Conservation (phyloP, 2,329 filamentous ascomycete genomes). For the Aspergillus calidoustus region DNA sequence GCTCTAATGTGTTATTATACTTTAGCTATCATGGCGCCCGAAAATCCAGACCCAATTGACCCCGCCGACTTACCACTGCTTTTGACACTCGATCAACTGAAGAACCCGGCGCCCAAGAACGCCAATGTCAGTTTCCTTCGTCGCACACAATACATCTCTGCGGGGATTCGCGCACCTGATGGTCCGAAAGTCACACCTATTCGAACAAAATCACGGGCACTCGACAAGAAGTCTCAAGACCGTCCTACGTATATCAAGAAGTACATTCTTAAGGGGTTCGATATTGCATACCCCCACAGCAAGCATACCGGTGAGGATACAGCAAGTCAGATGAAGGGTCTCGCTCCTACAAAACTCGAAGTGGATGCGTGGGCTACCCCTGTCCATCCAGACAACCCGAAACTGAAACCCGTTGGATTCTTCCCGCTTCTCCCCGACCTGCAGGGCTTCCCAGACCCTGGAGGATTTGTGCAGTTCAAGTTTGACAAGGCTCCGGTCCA, state of each 20-base stretch:
- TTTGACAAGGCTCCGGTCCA: conserved; percentile 64
- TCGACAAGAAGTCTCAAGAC: conserved; percentile 52
- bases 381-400: conserved; percentile 62
- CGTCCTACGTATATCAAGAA: conserved; percentile 65
- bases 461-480: conserved; percentile 64
- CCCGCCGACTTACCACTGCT: conserved; percentile 84
- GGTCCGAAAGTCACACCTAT: conserved; percentile 33
- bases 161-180: conserved; percentile 41
- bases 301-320: conserved; percentile 63
- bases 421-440: conserved; percentile 67
- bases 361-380: conserved; percentile 63
- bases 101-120: conserved; percentile 78
- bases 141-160: conserved; percentile 86
- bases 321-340: conserved; percentile 56
- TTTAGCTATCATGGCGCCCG: conserved; percentile 78
- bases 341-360: conserved; percentile 59
- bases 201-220: conserved; percentile 30
- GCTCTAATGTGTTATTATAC: conserved; percentile 29
- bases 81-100: conserved; percentile 79
- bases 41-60: conserved; percentile 72
- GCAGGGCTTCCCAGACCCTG: conserved; percentile 62
- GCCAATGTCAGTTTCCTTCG: conserved; percentile 90
- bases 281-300: conserved; percentile 66
- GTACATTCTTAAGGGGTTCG: conserved; percentile 66
- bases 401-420: conserved; percentile 61